A percentile compares a stretch with the other conserved stretches of the same genome.
Evolutionary conservation across 2,329 filamentous ascomycete genomes (phyloP).

Genomic region (Cordyceps militaris): DNA sequence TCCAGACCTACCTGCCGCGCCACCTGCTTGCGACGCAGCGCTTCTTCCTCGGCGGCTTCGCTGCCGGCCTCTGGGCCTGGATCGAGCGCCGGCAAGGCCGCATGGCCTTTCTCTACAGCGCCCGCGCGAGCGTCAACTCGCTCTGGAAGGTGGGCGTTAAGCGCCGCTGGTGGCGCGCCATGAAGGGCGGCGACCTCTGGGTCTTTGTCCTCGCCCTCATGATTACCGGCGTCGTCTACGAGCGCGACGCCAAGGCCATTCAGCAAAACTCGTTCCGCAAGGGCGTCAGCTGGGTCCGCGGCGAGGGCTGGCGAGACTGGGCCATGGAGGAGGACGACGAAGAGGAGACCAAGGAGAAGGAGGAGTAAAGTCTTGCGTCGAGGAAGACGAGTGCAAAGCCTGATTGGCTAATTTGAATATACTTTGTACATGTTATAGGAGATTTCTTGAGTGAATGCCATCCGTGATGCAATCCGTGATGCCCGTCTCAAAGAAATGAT

Average conservation of each 20-base stretch:
- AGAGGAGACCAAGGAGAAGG: conserved; percentile 26
- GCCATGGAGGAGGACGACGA: conserved; percentile 42
- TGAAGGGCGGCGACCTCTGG: conserved; percentile 76
- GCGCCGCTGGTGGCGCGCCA: conserved; percentile 76
- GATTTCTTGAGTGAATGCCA: too few relatives aligned
- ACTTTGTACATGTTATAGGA: background rate
- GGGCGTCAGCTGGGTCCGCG: conserved; percentile 64
- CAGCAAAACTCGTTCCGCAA: conserved; percentile 62
- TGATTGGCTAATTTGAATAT: background rate
- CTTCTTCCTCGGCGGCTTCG: conserved; percentile 82
- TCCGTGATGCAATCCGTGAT: too few relatives aligned
- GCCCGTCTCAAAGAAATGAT: too few relatives aligned
- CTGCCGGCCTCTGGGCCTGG: conserved; percentile 80
- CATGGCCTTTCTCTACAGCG: conserved; percentile 69
- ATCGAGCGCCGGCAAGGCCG: conserved; percentile 60
- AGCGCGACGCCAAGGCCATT: conserved; percentile 61
- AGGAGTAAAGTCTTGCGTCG: conserved; percentile 17
- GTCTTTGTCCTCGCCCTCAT: conserved; percentile 76
- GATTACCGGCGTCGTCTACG: conserved; percentile 70
- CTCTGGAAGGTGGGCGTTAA: conserved; percentile 94
- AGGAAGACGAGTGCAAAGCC: background rate
- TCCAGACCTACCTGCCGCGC: conserved; percentile 71
- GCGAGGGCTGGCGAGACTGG: conserved; percentile 70
- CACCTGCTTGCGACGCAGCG: conserved; percentile 71
- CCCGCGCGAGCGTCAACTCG: conserved; percentile 71